Conservation (phyloP, 2,329 filamentous ascomycete species). For the Diaporthe aspalathi region DNA sequence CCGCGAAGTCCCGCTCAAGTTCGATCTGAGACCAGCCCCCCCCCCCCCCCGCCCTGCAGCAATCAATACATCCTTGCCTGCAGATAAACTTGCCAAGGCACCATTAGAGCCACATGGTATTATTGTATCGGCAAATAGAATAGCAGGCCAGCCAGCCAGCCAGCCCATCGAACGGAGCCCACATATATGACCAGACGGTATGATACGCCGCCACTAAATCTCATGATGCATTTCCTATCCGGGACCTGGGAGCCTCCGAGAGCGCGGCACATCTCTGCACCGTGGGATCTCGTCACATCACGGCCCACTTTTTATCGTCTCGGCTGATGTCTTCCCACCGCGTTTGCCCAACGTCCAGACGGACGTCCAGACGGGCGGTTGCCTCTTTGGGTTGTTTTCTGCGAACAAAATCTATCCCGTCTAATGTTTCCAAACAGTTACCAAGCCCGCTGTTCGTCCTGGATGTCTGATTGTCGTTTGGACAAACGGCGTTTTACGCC, state of each 20-base stretch:
- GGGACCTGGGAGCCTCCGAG: not conserved
- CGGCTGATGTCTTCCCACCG: slow-evolving; percentile 1
- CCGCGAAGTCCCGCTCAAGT: not conserved
- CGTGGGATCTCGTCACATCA: not conserved
- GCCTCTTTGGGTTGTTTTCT: slow-evolving; percentile 18
- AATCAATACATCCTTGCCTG: not conserved
- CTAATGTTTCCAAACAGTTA: slow-evolving; percentile 9
- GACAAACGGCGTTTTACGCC: slow-evolving; percentile 25
- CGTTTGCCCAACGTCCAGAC: slow-evolving; percentile 15
- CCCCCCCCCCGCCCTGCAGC: no score
- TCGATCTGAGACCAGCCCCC: not conserved
- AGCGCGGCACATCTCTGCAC: not conserved
- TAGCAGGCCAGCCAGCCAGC: not conserved
- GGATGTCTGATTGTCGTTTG: slow-evolving; percentile 24
- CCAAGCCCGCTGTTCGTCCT: slow-evolving; percentile 26
- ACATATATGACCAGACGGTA: not conserved
- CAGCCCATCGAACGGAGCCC: not conserved
- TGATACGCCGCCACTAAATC: not conserved
- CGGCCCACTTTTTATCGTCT: slow-evolving; percentile 14
- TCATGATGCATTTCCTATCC: not conserved
- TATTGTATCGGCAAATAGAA: no score
- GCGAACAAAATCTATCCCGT: slow-evolving; percentile 17
- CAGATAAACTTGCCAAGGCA: not conserved
- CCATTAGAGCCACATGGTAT: slow-evolving; percentile 8
- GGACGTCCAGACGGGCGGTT: slow-evolving; percentile 3